Evolutionary conservation across 2,329 filamentous ascomycete genomes (phyloP).

Genomic region (Calonectria hongkongensis): DNA sequence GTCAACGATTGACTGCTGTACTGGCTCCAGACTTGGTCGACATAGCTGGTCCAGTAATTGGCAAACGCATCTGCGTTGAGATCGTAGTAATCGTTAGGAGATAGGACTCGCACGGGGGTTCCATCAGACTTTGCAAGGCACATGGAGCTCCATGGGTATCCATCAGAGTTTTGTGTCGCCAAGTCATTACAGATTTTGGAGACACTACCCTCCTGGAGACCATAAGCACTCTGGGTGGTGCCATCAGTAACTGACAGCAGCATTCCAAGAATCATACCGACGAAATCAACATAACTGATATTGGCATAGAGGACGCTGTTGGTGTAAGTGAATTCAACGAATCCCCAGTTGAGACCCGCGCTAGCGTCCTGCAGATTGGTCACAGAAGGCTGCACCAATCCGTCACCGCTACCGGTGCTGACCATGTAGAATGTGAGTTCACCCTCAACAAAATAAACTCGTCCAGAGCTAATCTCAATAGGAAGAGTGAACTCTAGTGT

Average conservation of each 20-base stretch:
- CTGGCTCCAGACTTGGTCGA: constrained; percentile 67
- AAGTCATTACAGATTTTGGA: constrained; percentile 64
- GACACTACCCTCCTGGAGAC: constrained; percentile 62
- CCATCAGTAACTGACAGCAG: constrained; percentile 61
- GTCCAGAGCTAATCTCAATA: constrained; percentile 63
- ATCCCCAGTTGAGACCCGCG: constrained; percentile 68
- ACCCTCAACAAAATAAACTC: constrained; percentile 68
- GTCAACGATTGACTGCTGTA: constrained; percentile 62
- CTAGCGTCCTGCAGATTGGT: constrained; percentile 66
- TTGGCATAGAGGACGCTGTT: constrained; percentile 66
- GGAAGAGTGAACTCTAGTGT: constrained; percentile 63
- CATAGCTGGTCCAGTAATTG: constrained; percentile 67
- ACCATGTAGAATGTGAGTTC: constrained; percentile 66
- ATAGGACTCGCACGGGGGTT: constrained; percentile 65
- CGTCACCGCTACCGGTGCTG: constrained; percentile 54
- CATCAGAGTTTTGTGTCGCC: constrained; percentile 60
- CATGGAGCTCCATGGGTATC: constrained; percentile 66
- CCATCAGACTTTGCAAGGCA: constrained; percentile 63
- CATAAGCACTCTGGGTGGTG: constrained; percentile 61
- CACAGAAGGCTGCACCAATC: constrained; percentile 69
- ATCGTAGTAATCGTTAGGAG: constrained; percentile 64
- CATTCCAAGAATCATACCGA: constrained; percentile 72
- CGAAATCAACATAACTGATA: constrained; percentile 69
- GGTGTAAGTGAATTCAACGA: constrained; percentile 69
- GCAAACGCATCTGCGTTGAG: constrained; percentile 60